These are phyloP conservation scores for Plasmodium sp. DNA, from an alignment of 169 alveolate genomes.

Conservation along the genomic window DNA sequence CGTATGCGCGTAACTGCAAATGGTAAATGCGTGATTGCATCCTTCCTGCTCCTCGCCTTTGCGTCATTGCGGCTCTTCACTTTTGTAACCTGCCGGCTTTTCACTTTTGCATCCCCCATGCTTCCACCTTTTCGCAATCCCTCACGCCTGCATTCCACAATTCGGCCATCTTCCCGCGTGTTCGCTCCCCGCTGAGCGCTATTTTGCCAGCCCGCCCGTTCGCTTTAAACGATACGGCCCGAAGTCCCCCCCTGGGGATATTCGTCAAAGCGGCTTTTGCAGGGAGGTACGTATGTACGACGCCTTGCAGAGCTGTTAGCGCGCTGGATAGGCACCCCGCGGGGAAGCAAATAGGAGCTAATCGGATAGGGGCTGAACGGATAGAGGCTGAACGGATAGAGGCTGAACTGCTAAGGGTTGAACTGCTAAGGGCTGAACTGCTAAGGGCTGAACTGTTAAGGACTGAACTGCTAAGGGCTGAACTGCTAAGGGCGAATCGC, in stretches of 20 bases:
- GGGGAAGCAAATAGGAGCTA: not conserved
- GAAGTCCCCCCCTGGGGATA: not conserved
- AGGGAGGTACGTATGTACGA: not conserved
- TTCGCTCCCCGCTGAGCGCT: not conserved
- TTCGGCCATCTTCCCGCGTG: not conserved
- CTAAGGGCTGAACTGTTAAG: no score
- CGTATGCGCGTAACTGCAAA: not conserved
- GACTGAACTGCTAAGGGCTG: not conserved
- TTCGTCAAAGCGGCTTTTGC: not conserved
- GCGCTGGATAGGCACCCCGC: not conserved
- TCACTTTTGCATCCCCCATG: not conserved
- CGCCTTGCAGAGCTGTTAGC: not conserved
- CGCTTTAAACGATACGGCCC: not conserved
- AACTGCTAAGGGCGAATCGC: not conserved
- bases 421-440: no score
- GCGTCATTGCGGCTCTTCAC: no score
- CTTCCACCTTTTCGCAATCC: not conserved
- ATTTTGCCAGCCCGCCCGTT: not conserved
- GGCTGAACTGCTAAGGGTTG: no score
- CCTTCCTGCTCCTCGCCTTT: not conserved
- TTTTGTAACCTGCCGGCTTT: no score
- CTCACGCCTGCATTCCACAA: not conserved
- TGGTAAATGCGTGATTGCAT: not conserved
- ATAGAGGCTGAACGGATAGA: not conserved
- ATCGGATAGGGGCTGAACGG: not conserved